Conservation (phyloP, 129 eudicot genomes). For the Flaveria brownii region DNA sequence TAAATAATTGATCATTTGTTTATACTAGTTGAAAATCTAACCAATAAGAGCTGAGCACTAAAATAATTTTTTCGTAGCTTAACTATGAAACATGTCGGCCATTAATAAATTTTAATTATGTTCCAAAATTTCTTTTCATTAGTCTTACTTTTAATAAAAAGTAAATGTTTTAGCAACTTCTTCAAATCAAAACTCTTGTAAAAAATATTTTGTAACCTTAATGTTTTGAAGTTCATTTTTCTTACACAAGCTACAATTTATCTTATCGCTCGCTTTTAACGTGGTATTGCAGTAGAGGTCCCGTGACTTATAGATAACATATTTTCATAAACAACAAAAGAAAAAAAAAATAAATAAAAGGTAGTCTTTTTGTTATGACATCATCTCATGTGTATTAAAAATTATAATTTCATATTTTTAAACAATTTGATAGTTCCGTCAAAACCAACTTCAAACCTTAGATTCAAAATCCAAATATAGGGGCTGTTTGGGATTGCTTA, state of each 20-base stretch:
- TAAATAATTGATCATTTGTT: neutral
- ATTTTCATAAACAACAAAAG: too few relatives aligned
- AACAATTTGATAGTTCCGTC: neutral
- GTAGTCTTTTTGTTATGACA: too few relatives aligned
- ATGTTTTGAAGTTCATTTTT: too few relatives aligned
- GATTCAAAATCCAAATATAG: neutral
- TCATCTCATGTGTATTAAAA: too few relatives aligned
- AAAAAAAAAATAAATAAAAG: too few relatives aligned
- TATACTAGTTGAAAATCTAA: neutral
- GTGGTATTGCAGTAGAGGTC: too few relatives aligned
- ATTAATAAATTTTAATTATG: neutral
- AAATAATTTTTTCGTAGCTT: constrained; percentile 16
- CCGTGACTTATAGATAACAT: too few relatives aligned
- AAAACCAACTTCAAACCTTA: neutral
- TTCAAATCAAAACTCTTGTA: neutral
- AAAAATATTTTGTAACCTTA: neutral
- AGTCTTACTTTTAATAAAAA: neutral
- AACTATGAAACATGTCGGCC: constrained; percentile 38
- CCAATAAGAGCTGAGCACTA: constrained; percentile 19
- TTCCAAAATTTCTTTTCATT: neutral
- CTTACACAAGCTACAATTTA: too few relatives aligned
- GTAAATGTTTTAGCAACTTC: neutral
- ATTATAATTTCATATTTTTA: too few relatives aligned
- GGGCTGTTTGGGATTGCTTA: too few relatives aligned
- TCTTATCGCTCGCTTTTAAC: too few relatives aligned